Conservation (phyloP, 2,329 filamentous ascomycete genomes). For the Ophiostoma fasciatum region DNA sequence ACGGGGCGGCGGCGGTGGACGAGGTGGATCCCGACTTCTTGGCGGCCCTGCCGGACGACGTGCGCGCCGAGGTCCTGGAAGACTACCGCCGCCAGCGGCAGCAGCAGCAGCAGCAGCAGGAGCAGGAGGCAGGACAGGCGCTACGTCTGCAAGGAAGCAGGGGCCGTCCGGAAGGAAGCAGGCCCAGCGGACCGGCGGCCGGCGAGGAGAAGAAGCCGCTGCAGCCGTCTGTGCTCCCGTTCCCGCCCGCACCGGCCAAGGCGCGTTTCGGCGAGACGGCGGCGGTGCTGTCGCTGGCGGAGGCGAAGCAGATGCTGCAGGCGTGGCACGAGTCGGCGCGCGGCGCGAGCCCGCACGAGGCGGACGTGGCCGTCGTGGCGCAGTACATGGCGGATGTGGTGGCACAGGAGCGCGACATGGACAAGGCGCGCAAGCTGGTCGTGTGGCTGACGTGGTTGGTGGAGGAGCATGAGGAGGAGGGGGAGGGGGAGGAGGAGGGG, state of each 20-base stretch:
- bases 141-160: too few species aligned
- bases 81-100: conserved; percentile 48
- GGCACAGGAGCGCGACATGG: conserved; percentile 63
- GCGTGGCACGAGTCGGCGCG: conserved; percentile 63
- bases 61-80: conserved; percentile 61
- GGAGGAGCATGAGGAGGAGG: conserved; percentile 24
- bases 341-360: conserved; percentile 59
- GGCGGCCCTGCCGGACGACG: conserved; percentile 66
- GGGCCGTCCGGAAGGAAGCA: too few species aligned
- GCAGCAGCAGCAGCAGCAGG: background rate
- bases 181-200: too few species aligned
- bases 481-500: background rate
- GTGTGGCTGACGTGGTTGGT: conserved; percentile 51
- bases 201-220: background rate
- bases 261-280: conserved; percentile 29
- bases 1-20: conserved; percentile 23
- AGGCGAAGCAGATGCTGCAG: conserved; percentile 59
- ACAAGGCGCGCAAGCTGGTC: conserved; percentile 78
- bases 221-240: conserved; percentile 29
- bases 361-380: conserved; percentile 62
- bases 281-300: conserved; percentile 28
- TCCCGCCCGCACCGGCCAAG: conserved; percentile 30
- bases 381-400: conserved; percentile 61
- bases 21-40: conserved; percentile 60
- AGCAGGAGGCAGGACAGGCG: conserved; percentile 13